Conservation (phyloP, 2,329 filamentous ascomycete species). For the Diaporthe velutina region DNA sequence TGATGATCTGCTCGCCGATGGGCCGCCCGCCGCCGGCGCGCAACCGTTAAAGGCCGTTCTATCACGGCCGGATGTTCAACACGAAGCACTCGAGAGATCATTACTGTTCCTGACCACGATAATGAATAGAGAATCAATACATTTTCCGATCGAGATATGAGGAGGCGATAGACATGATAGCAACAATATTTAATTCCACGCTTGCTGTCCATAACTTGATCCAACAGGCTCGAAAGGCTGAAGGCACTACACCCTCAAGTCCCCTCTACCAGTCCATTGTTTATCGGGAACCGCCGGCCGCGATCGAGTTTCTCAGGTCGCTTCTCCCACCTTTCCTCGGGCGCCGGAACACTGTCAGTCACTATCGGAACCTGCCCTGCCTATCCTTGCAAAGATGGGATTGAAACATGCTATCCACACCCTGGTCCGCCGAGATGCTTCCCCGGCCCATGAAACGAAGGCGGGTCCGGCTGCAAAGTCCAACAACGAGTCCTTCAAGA, state of each 20-base stretch:
- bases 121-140: background rate
- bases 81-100: background rate
- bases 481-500: conserved; percentile 14
- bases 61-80: background rate
- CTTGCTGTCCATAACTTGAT: background rate
- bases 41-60: background rate
- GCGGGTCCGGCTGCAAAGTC: background rate
- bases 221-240: too few species aligned
- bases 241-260: background rate
- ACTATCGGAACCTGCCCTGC: background rate
- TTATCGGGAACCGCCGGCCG: conserved; percentile 15
- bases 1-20: conserved; percentile 10
- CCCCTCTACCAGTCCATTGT: background rate
- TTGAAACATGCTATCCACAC: conserved; percentile 25
- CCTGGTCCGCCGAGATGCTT: conserved; percentile 5
- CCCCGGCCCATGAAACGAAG: background rate
- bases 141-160: background rate
- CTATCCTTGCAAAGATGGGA: conserved; percentile 5
- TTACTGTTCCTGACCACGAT: background rate
- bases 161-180: background rate
- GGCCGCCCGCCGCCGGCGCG: conserved; percentile 17
- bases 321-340: background rate
- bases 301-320: background rate
- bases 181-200: background rate
- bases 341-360: conserved; percentile 8